A percentile compares a stretch with the other conserved stretches of the same genome.
Conservation (phyloP, 805 yeast genomes). For the Saccharomycopsis javanensis region DNA sequence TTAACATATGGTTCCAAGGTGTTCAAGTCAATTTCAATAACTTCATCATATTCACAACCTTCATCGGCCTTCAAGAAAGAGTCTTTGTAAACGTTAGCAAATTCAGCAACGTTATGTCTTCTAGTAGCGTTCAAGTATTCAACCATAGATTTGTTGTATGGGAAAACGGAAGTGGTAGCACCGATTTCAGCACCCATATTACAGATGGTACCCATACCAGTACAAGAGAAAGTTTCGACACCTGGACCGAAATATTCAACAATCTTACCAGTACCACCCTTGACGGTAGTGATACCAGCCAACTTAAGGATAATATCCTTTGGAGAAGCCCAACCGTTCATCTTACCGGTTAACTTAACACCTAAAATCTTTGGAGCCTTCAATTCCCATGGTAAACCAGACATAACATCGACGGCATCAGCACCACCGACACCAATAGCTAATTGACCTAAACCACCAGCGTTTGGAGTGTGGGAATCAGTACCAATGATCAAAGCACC, state of each 20-base stretch:
- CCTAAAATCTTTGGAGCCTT: slow-evolving; percentile 95
- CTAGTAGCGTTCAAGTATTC: slow-evolving; percentile 77
- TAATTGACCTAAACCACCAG: slow-evolving; percentile 97
- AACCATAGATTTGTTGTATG: slow-evolving; percentile 64
- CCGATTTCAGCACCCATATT: slow-evolving; percentile 99
- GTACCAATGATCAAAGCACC: slow-evolving; percentile 97
- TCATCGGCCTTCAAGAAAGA: slow-evolving; percentile 71
- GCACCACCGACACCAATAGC: slow-evolving; percentile 99
- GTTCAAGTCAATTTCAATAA: slow-evolving; percentile 80
- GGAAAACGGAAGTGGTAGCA: slow-evolving; percentile 97
- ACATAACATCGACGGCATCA: slow-evolving; percentile 96
- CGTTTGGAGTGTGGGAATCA: slow-evolving; percentile 98
- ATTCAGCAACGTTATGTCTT: slow-evolving; percentile 72
- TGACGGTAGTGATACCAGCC: slow-evolving; percentile 88
- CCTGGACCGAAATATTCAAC: slow-evolving; percentile 97
- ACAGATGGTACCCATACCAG: slow-evolving; percentile 99
- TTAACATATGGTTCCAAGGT: slow-evolving; percentile 89
- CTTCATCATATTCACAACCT: slow-evolving; percentile 85
- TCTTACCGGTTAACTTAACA: slow-evolving; percentile 80
- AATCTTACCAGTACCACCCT: slow-evolving; percentile 96
- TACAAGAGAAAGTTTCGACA: slow-evolving; percentile 77
- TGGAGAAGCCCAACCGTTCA: slow-evolving; percentile 94
- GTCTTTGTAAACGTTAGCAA: slow-evolving; percentile 55
- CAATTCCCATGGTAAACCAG: slow-evolving; percentile 97
- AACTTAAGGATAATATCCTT: slow-evolving; percentile 90